phyloP scores from a whole-genome alignment of 73 alveolate species.

The Symbiodinium natans region DNA sequence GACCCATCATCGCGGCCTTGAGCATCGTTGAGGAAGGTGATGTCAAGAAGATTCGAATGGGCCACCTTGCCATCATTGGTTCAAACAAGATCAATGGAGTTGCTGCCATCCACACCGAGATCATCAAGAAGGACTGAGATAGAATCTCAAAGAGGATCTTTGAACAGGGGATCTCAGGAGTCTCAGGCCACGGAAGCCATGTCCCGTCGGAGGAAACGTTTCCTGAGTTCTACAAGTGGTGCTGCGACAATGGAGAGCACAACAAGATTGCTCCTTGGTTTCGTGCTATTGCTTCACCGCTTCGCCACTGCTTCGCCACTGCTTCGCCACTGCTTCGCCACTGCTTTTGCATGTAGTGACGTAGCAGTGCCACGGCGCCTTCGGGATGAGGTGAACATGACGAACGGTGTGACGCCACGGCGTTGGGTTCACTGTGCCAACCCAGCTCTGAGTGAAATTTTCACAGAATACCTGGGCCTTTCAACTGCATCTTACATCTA shows the following conservation, averaged over 20 bases:
- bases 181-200: no score
- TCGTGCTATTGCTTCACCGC: no score
- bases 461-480: slow-evolving; percentile 97
- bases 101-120: slow-evolving; percentile 96
- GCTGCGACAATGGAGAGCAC: slow-evolving; percentile 95
- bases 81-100: slow-evolving; percentile 97
- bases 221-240: slow-evolving; percentile 96
- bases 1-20: slow-evolving; percentile 52
- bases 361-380: no score
- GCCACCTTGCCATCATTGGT: slow-evolving; percentile 96
- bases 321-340: no score
- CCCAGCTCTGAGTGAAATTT: slow-evolving; percentile 97
- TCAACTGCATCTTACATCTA: no score
- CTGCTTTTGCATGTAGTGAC: no score
- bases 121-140: slow-evolving; percentile 93
- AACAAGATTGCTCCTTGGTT: slow-evolving; percentile 46
- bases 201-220: slow-evolving; percentile 93
- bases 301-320: no score
- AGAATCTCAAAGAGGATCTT: no score
- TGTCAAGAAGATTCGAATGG: slow-evolving; percentile 97
- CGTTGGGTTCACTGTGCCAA: slow-evolving; percentile 99
- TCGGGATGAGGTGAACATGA: slow-evolving; percentile 94
- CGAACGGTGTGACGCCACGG: slow-evolving; percentile 99
- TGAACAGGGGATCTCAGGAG: no score
- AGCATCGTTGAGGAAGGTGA: slow-evolving; percentile 94